A percentile compares a stretch with the other conserved stretches of the same genome.
Evolutionary conservation across 495 filamentous ascomycete species (phyloP).

Genomic region (Aspergillus sclerotiicarbonarius): DNA sequence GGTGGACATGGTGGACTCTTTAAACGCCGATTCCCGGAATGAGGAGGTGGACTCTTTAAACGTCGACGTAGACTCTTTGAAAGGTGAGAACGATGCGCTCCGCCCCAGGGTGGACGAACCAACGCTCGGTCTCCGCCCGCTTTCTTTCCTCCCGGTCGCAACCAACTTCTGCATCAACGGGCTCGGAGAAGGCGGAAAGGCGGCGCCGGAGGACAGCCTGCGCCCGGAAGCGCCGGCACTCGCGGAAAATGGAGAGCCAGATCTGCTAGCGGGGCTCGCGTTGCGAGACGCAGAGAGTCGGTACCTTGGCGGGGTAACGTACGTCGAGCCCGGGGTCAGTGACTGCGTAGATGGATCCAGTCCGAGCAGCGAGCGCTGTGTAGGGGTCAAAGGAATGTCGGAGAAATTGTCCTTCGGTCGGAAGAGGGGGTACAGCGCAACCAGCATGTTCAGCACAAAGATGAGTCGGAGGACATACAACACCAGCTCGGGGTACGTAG

Average conservation of each 20-base stretch:
- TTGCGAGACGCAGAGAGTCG: slow-evolving; percentile 66
- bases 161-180: slow-evolving; percentile 70
- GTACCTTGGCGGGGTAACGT: slow-evolving; percentile 86
- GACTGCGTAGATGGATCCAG: slow-evolving; percentile 64
- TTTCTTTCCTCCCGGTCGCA: slow-evolving; percentile 46
- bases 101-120: slow-evolving; percentile 44
- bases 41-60: background rate
- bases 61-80: slow-evolving; percentile 34
- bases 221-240: slow-evolving; percentile 43
- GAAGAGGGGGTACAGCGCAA: slow-evolving; percentile 67
- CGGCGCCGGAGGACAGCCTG: slow-evolving; percentile 33
- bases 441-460: slow-evolving; percentile 62
- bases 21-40: background rate
- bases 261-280: slow-evolving; percentile 50
- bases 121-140: slow-evolving; percentile 60
- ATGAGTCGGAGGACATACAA: slow-evolving; percentile 54
- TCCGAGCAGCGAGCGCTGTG: slow-evolving; percentile 80
- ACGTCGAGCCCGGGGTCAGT: slow-evolving; percentile 62
- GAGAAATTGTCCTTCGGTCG: slow-evolving; percentile 69
- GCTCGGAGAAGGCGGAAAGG: slow-evolving; percentile 56
- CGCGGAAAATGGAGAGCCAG: slow-evolving; percentile 51
- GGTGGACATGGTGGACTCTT: slow-evolving; percentile 4
- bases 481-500: slow-evolving; percentile 36
- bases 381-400: slow-evolving; percentile 89
- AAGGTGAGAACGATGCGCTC: slow-evolving; percentile 52